Conservation (phyloP, 257 asterid species). For the Rehmannia glutinosa region DNA sequence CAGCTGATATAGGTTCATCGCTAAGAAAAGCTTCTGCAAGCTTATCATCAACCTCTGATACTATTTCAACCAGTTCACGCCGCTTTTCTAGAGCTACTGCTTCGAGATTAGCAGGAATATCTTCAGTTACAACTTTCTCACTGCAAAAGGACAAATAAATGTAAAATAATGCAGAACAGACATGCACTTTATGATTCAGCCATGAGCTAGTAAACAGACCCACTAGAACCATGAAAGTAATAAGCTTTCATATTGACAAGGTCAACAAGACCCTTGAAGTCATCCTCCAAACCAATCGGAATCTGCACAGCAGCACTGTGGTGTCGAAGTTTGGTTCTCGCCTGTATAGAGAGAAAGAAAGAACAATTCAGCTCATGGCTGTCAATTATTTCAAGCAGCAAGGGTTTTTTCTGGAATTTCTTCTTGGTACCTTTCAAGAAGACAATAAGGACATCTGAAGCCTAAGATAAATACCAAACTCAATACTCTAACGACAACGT, state of each 20-base stretch:
- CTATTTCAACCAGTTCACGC: slow-evolving; percentile 75
- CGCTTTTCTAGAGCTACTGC: slow-evolving; percentile 67
- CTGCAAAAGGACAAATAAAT: slow-evolving; percentile 38
- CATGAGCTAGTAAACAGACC: slow-evolving; percentile 53
- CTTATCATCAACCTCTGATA: slow-evolving; percentile 91
- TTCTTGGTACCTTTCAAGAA: background rate
- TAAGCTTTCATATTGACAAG: slow-evolving; percentile 76
- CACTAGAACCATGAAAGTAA: slow-evolving; percentile 80
- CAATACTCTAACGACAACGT: background rate
- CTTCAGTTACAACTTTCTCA: slow-evolving; percentile 65
- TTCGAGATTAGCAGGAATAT: slow-evolving; percentile 68
- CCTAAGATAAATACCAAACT: slow-evolving; percentile 8
- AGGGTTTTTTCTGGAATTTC: background rate
- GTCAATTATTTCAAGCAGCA: background rate
- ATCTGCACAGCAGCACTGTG: slow-evolving; percentile 94
- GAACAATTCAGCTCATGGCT: slow-evolving; percentile 10
- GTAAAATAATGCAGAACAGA: slow-evolving; percentile 6
- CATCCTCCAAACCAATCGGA: slow-evolving; percentile 92
- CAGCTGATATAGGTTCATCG: slow-evolving; percentile 79
- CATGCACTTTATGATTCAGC: background rate
- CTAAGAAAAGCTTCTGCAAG: slow-evolving; percentile 84
- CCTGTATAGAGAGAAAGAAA: slow-evolving; percentile 38
- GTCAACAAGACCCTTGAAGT: slow-evolving; percentile 85
- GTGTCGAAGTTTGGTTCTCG: slow-evolving; percentile 90
- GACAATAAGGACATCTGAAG: background rate